A percentile compares a stretch with the other conserved stretches of the same genome.
phyloP scores from a whole-genome alignment of 2,329 filamentous ascomycete genomes.

The Ceratocystis alfenasii region DNA sequence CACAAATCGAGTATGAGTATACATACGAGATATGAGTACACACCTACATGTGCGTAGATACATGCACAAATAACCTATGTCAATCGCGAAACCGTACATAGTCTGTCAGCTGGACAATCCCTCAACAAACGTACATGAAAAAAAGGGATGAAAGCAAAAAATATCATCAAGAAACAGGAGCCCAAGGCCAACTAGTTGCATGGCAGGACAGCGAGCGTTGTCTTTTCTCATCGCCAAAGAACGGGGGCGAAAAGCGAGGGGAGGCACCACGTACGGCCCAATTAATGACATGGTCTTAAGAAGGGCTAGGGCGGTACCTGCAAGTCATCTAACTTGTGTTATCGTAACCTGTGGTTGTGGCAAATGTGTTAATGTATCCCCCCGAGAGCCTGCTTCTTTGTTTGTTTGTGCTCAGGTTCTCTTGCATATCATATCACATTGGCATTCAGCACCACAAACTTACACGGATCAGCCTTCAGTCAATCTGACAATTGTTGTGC shows the following conservation, averaged over 20 bases:
- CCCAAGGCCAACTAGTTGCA: no score
- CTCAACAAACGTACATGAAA: no score
- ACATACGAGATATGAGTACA: background rate
- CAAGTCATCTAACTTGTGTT: background rate
- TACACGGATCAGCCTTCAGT: background rate
- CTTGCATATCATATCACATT: background rate
- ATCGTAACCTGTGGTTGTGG: background rate
- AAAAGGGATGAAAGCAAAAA: no score
- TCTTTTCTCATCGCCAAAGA: background rate
- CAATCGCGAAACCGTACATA: no score
- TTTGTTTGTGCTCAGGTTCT: background rate
- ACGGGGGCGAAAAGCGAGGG: background rate
- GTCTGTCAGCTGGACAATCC: no score
- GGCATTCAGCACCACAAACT: no score
- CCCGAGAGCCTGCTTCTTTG: background rate
- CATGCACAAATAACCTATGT: no score
- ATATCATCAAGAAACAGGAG: no score
- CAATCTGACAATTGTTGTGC: background rate
- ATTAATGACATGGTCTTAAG: slow-evolving; percentile 5
- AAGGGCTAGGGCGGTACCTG: background rate
- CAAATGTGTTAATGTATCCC: background rate
- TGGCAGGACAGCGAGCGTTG: background rate
- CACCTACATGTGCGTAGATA: no score
- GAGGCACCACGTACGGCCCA: background rate
- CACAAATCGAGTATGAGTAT: background rate